Evolutionary conservation across 2,329 filamentous ascomycete species (phyloP), one percentile per base, ranked within the genome.

Genomic region (Hansfordia pulvinata): DNA sequence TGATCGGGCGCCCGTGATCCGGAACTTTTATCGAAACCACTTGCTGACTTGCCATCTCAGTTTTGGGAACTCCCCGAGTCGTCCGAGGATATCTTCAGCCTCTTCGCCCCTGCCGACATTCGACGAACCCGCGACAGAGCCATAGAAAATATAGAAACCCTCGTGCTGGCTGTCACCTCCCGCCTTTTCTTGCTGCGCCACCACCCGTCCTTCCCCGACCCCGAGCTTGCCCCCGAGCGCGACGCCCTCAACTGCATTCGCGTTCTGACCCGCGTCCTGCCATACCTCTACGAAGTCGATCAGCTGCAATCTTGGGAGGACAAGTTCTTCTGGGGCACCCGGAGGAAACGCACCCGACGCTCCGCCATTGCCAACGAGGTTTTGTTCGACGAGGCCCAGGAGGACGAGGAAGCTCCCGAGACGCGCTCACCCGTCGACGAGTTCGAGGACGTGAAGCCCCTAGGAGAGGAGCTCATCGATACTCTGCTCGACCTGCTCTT

Each of bases 31-130:
- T n/a, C n/a, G n/a, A n/a, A n/a, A n/a, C n/a, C n/a, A n/a, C n/a
- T n/a, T n/a, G n/a, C n/a, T 35, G 20, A 39, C 37, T 25, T 43
- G 15, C 29, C 13, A 24, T 22, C 21, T 23, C 30, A 94, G 81
- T 96, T 96, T 59, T 96, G 88, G 86, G 83, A 93, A 53, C 75
- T 98, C 22, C 90, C 90, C 35, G 90, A 96, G 54, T 86, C 85
- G 10, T 75, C 83, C 27, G 90, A 96, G 49, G 90, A 98, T 61
- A 76, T 98, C 45, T 96, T 96, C 61, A 93, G 84, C 48, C 71
- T 96, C 34, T 96, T 94, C 56, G 85, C 86, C 19, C 75, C 85
- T 5, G 74, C 77, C 31, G 82, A 92, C 49, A 88, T 94, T 36
- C 81, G 86, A 35, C 76, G 86, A 39, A 86, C 84, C 23, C 74